phyloP scores from a whole-genome alignment of 2,329 filamentous ascomycete species.

The Diatrype stigma region DNA sequence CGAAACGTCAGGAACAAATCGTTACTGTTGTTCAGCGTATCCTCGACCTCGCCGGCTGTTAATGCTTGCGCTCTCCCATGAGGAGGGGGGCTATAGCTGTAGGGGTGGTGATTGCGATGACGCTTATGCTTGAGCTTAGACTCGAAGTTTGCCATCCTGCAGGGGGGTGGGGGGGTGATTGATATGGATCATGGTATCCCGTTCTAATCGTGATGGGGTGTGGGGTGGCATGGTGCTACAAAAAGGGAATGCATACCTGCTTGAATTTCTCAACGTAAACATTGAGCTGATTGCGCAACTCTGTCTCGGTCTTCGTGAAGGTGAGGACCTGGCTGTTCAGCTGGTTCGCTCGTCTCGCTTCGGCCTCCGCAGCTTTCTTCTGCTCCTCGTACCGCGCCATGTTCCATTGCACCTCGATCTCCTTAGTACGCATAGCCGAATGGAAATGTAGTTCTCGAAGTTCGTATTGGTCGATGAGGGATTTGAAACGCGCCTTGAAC shows the following conservation, averaged over 20 bases:
- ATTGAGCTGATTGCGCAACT: constrained; percentile 90
- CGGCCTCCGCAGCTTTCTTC: constrained; percentile 80
- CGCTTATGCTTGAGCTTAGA: background rate
- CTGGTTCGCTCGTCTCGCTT: constrained; percentile 74
- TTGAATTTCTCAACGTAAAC: constrained; percentile 99
- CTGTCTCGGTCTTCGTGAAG: constrained; percentile 92
- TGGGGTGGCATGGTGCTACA: constrained; percentile 9
- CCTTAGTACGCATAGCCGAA: constrained; percentile 86
- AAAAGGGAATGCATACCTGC: constrained; percentile 63
- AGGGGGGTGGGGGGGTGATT: background rate
- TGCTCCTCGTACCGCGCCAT: constrained; percentile 85
- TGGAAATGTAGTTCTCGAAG: constrained; percentile 92
- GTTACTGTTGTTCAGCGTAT: constrained; percentile 97
- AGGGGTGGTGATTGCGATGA: background rate
- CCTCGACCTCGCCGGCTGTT: constrained; percentile 76
- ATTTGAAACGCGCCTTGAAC: constrained; percentile 84
- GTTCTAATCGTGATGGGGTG: constrained; percentile 13
- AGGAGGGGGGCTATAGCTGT: constrained; percentile 4
- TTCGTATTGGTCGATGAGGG: constrained; percentile 94
- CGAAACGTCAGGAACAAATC: constrained; percentile 94
- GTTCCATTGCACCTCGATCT: constrained; percentile 91
- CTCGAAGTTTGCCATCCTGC: background rate
- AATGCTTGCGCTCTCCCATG: constrained; percentile 23
- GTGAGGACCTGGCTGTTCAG: constrained; percentile 89
- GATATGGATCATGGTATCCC: too few relatives aligned